Percentiles rank a stretch among this genome's conserved stretches.
Conservation (phyloP, 2,329 filamentous ascomycete genomes). For the Ascochyta pisi region DNA sequence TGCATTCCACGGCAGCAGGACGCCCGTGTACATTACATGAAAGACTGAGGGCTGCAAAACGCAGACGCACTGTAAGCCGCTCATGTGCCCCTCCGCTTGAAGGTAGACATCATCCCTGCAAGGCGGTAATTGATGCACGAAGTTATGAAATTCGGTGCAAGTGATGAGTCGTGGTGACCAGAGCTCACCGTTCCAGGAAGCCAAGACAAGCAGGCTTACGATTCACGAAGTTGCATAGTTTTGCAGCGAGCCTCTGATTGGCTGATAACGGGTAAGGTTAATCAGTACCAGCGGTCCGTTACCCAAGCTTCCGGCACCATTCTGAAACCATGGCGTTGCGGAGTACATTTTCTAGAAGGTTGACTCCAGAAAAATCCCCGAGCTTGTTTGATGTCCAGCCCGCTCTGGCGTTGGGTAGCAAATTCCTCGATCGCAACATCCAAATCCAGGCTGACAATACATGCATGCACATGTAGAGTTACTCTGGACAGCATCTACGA, state of each 20-base stretch:
- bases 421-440: not conserved
- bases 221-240: not conserved
- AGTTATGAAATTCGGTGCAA: not conserved
- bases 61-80: not conserved
- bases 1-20: slow-evolving; percentile 4
- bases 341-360: slow-evolving; percentile 24
- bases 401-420: not conserved
- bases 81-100: not conserved
- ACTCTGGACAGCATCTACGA: not conserved
- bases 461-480: slow-evolving; percentile 1
- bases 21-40: slow-evolving; percentile 6
- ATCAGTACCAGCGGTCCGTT: slow-evolving; percentile 11
- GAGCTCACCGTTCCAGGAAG: too few species aligned
- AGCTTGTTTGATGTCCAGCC: slow-evolving; percentile 12
- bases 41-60: not conserved
- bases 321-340: slow-evolving; percentile 21
- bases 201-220: not conserved
- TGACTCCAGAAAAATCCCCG: slow-evolving; percentile 14
- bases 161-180: not conserved
- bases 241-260: not conserved
- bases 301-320: slow-evolving; percentile 20
- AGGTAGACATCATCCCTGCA: not conserved
- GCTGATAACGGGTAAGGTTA: not conserved
- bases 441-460: not conserved
- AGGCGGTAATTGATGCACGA: not conserved